Base-by-base conservation (phyloP, 2,329 filamentous ascomycete species). In the Trichoderma hamatum region DNA sequence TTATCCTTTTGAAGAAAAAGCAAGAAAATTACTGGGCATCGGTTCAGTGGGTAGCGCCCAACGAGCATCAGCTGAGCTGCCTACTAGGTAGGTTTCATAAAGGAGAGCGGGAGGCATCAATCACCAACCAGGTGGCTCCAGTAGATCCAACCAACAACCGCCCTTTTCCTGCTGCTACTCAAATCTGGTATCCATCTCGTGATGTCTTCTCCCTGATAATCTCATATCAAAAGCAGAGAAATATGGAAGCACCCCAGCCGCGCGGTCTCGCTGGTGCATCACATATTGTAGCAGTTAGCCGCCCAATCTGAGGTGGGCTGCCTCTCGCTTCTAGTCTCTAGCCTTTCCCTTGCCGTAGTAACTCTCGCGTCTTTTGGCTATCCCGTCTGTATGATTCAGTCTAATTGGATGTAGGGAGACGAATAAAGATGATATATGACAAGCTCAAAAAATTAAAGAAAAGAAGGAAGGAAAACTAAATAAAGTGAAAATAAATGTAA, bases 231-330 rank as follows among this genome's bases (percentile, higher is more conserved):
- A 34, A 34, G 13, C 5, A 9, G 19, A 6, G 3, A 43, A 36
- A 6, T 2, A n/a, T n/a, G n/a, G n/a, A 51, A 26, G 28, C n/a
- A 19, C 19, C 28, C 26, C 59, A 62, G 59, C 59, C 59, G 59
- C 59, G 59, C 59, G 59, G 59, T 49, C 46, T 49, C 46, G n/a
- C 10, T 24, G 9, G n/a, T 51, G 59, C 24, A 51, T 62, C 39
- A 51, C 59, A 62, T 51, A 32, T 34, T 24, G 46, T 24, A 24
- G 26, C 39, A 46, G 51, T 55, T 55, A 55, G 49, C 34, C 51
- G 34, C 51, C 34, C 49, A 39, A 39, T 21, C 28, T 39, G n/a
- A 11, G 52, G 14, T 34, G 21, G 28, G n/a, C 39, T 63, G 46
- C 51, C 30, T 63, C 60, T 63, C 60, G 46, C 60, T 30, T 30